These are phyloP conservation scores for Lathyrus aphaca DNA, from an alignment of 306 rosid species.

Conservation along the genomic window DNA sequence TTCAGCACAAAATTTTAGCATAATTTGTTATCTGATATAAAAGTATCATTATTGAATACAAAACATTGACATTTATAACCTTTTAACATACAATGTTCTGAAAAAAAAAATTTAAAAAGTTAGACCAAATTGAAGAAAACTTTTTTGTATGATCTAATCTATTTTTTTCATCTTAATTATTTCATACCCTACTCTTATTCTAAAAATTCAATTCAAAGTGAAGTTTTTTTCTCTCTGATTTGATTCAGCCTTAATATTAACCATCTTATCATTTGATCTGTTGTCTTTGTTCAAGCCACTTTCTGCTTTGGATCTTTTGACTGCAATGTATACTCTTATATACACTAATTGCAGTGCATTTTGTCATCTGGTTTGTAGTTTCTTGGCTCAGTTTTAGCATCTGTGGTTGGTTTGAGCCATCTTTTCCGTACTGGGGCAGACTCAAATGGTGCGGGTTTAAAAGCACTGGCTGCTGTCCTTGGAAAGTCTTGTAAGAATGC, in stretches of 20 bases:
- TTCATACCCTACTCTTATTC: not conserved
- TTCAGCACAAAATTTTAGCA: not conserved
- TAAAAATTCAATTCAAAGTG: not conserved
- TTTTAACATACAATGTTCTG: not conserved
- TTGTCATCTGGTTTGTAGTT: constrained; percentile 44
- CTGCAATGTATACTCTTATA: constrained; percentile 35
- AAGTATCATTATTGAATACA: not conserved
- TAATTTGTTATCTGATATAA: not conserved
- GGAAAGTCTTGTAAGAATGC: constrained; percentile 51
- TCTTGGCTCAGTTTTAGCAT: constrained; percentile 69
- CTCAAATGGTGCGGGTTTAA: constrained; percentile 60
- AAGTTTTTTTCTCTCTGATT: not conserved
- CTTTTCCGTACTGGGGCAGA: constrained; percentile 62
- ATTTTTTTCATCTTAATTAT: not conserved
- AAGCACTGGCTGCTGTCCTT: constrained; percentile 64
- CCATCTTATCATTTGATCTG: constrained; percentile 27
- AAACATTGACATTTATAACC: not conserved
- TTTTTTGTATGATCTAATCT: not conserved
- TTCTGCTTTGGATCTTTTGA: constrained; percentile 33
- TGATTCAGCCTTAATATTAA: constrained; percentile 27
- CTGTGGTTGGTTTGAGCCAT: constrained; percentile 82
- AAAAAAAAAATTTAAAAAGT: not conserved
- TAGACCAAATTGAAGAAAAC: not conserved
- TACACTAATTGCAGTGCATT: constrained; percentile 45
- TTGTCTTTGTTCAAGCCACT: constrained; percentile 29